Percentiles rank a stretch among this genome's conserved stretches.
Evolutionary conservation across 1,284 basidiomycete genomes (phyloP).

Genomic region (Ustilago nuda): DNA sequence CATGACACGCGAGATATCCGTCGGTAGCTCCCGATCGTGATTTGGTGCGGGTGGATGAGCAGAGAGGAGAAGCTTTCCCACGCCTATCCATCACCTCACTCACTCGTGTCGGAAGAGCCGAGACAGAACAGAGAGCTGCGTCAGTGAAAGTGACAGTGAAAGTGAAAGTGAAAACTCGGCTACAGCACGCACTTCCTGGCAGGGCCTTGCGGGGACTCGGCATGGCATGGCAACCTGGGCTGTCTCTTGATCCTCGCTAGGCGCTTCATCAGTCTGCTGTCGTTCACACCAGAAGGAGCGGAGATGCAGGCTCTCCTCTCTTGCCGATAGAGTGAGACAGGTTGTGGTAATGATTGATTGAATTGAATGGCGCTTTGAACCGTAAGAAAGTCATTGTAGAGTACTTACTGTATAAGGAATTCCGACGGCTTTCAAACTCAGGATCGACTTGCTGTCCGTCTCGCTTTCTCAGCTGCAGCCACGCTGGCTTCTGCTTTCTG

Average conservation of each 20-base stretch:
- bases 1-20: conserved; percentile 3
- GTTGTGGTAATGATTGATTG: too few species aligned
- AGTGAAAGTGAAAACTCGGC: background rate
- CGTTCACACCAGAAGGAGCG: conserved; percentile 1
- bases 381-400: background rate
- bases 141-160: background rate
- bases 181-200: background rate
- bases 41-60: background rate
- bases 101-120: background rate
- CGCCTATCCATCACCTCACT: conserved; percentile 1
- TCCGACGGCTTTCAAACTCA: conserved; percentile 8
- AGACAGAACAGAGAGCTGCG: background rate
- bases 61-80: background rate
- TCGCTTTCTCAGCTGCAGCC: conserved; percentile 8
- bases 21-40: conserved; percentile 5
- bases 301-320: background rate
- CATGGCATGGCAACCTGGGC: background rate
- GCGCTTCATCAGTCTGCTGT: background rate
- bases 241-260: background rate
- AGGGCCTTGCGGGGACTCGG: background rate
- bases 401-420: too few species aligned
- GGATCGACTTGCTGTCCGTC: conserved; percentile 10
- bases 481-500: background rate
- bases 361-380: background rate
- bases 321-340: too few species aligned